Evolutionary conservation across 768 basidiomycete genomes (phyloP).

Genomic region (Tephrocybe sp.): DNA sequence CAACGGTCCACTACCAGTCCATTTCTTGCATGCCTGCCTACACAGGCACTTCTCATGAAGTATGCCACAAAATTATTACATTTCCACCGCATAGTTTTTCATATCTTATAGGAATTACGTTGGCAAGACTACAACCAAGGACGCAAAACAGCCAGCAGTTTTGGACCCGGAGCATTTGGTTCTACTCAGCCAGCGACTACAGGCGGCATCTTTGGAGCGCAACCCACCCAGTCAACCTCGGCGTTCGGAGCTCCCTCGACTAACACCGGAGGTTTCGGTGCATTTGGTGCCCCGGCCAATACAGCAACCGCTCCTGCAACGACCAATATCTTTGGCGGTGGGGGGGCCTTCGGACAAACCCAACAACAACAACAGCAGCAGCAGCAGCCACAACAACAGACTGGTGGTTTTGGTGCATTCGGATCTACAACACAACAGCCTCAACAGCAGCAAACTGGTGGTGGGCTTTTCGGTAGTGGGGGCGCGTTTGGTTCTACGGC

Average conservation of each 20-base stretch:
- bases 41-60: conserved; percentile 75
- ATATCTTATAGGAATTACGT: conserved; percentile 57
- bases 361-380: conserved; percentile 29
- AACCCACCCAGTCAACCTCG: conserved; percentile 39
- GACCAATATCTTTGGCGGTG: conserved; percentile 39
- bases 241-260: conserved; percentile 38
- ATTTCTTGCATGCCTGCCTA: conserved; percentile 82
- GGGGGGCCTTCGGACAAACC: conserved; percentile 54
- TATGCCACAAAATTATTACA: conserved; percentile 25
- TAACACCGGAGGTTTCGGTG: conserved; percentile 36
- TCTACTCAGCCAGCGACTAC: conserved; percentile 40
- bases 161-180: conserved; percentile 53
- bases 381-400: conserved; percentile 23
- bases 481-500: conserved; percentile 30
- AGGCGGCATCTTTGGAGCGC: conserved; percentile 42
- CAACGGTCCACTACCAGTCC: conserved; percentile 69
- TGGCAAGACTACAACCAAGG: conserved; percentile 73
- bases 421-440: conserved; percentile 25
- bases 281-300: conserved; percentile 34
- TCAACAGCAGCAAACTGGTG: conserved; percentile 29
- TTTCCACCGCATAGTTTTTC: conserved; percentile 7
- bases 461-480: conserved; percentile 29
- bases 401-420: conserved; percentile 24
- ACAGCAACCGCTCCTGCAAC: conserved; percentile 25
- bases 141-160: conserved; percentile 67